phyloP scores from a whole-genome alignment of 1,284 basidiomycete genomes.

The Pterula multifida region DNA sequence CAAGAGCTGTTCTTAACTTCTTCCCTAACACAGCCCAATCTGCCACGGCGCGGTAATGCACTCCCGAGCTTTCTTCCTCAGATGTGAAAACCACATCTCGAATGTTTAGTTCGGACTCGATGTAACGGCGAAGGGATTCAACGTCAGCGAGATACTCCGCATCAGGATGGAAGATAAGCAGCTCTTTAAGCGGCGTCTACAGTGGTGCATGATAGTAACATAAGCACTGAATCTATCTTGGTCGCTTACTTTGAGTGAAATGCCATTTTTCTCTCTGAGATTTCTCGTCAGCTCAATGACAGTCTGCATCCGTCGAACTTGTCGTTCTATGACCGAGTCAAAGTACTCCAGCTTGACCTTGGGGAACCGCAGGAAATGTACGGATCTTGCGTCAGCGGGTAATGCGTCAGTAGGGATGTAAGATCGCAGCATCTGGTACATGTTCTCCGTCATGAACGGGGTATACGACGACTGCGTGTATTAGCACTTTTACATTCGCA shows the following conservation, averaged over 20 bases:
- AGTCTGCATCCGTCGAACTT: slow-evolving; percentile 89
- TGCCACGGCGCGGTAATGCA: slow-evolving; percentile 85
- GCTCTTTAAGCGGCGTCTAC: slow-evolving; percentile 86
- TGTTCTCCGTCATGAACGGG: slow-evolving; percentile 94
- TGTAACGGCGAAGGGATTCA: slow-evolving; percentile 77
- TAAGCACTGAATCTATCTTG: neutral
- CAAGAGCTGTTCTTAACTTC: slow-evolving; percentile 91
- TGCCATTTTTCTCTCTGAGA: slow-evolving; percentile 79
- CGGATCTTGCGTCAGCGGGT: slow-evolving; percentile 74
- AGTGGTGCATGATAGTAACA: neutral
- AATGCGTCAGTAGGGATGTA: slow-evolving; percentile 73
- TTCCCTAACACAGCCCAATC: slow-evolving; percentile 94
- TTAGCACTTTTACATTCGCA: too few relatives aligned
- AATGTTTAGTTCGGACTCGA: slow-evolving; percentile 93
- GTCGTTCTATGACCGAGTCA: slow-evolving; percentile 90
- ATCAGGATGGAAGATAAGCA: slow-evolving; percentile 91
- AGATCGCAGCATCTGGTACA: slow-evolving; percentile 84
- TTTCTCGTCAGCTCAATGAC: slow-evolving; percentile 90
- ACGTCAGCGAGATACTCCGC: slow-evolving; percentile 81
- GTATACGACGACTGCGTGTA: slow-evolving; percentile 87
- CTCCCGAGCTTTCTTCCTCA: slow-evolving; percentile 79
- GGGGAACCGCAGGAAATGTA: slow-evolving; percentile 96
- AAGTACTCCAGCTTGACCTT: slow-evolving; percentile 92
- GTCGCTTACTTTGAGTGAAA: slow-evolving; percentile 76
- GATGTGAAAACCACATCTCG: slow-evolving; percentile 83